These are phyloP conservation scores for Ochromonas danica DNA, from an alignment of 108 stramenopile species.

Conservation along the genomic window DNA sequence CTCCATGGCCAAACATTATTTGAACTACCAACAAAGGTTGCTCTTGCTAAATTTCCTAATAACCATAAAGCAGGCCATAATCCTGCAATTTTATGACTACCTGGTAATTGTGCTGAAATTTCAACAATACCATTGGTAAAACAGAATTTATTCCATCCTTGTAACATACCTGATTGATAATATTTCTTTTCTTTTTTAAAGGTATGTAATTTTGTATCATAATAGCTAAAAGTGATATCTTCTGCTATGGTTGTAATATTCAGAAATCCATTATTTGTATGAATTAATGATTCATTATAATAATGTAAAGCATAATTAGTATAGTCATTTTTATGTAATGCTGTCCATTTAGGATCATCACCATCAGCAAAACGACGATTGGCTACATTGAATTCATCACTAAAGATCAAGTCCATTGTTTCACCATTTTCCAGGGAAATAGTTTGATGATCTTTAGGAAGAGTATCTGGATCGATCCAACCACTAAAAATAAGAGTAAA, in stretches of 20 bases:
- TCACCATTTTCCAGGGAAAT: constrained; percentile 32
- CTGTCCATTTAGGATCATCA: constrained; percentile 88
- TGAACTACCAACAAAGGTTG: constrained; percentile 80
- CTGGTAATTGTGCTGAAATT: constrained; percentile 75
- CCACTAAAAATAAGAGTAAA: constrained; percentile 41
- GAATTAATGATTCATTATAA: constrained; percentile 74
- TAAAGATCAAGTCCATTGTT: constrained; percentile 68
- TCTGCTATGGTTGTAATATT: constrained; percentile 12
- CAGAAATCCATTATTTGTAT: constrained; percentile 55
- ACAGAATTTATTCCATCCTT: constrained; percentile 90
- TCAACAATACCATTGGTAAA: constrained; percentile 81
- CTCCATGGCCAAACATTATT: constrained; percentile 85
- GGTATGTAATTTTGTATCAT: not conserved
- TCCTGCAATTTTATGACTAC: constrained; percentile 66
- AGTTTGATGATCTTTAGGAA: constrained; percentile 59
- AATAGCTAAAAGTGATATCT: not conserved
- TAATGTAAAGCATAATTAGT: constrained; percentile 88
- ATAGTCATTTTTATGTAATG: constrained; percentile 94
- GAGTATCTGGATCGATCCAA: constrained; percentile 94
- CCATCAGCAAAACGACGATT: constrained; percentile 82
- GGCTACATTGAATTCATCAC: constrained; percentile 81
- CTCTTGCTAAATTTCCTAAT: constrained; percentile 79
- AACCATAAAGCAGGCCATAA: constrained; percentile 89
- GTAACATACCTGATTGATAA: constrained; percentile 51
- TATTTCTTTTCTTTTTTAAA: not conserved